A percentile compares a stretch with the other conserved stretches of the same genome.
These are phyloP conservation scores for Mortierella sp. DNA, from an alignment of 371 early-diverging fungal genomes.

Conservation along the genomic window DNA sequence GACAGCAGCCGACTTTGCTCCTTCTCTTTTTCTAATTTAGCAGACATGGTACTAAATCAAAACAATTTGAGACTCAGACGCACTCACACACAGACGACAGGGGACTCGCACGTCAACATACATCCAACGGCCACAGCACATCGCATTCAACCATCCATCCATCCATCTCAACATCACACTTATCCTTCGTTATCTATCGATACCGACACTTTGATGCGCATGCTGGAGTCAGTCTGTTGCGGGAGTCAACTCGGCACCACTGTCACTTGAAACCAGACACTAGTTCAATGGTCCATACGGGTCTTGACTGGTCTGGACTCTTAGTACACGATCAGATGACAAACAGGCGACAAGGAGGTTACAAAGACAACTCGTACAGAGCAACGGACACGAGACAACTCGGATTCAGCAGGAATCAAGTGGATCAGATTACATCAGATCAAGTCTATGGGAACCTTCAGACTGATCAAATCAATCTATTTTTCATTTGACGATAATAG, in stretches of 20 bases:
- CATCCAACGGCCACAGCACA: neutral
- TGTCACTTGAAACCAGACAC: no score
- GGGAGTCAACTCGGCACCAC: no score
- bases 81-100: neutral
- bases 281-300: no score
- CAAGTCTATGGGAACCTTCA: neutral
- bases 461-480: neutral
- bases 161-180: slow-evolving; percentile 16
- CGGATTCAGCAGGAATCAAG: neutral
- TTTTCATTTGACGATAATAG: slow-evolving; percentile 56
- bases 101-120: neutral
- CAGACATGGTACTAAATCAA: slow-evolving; percentile 12
- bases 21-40: slow-evolving; percentile 14
- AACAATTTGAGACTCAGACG: neutral
- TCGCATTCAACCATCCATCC: slow-evolving; percentile 26
- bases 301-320: no score
- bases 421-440: neutral
- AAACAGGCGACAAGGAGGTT: no score
- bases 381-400: no score
- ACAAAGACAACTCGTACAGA: no score
- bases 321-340: no score
- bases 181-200: slow-evolving; percentile 3
- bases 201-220: neutral
- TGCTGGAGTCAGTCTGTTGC: no score
- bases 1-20: neutral